These are phyloP conservation scores for Malus orientalis DNA, from an alignment of 306 rosid genomes.

Conservation along the genomic window DNA sequence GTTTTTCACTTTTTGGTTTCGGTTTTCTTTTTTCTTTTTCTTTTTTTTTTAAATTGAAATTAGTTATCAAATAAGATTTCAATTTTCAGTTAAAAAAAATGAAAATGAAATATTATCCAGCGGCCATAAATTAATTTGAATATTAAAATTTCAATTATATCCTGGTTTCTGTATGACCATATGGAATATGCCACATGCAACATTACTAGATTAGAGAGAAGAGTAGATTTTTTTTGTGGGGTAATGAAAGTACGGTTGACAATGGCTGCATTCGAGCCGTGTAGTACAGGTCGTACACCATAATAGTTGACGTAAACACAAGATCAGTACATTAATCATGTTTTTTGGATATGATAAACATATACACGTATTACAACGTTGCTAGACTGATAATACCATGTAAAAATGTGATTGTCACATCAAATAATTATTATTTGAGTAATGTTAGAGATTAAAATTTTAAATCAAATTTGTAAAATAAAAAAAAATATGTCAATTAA, in stretches of 20 bases:
- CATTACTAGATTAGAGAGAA: background rate
- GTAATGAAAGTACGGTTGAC: background rate
- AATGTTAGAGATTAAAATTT: too few relatives aligned
- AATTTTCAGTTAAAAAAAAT: too few relatives aligned
- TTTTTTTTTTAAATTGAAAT: too few relatives aligned
- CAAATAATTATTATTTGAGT: too few relatives aligned
- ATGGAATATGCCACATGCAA: background rate
- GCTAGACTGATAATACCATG: too few relatives aligned
- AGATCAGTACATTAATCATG: background rate
- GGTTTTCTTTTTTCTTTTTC: too few relatives aligned
- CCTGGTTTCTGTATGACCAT: background rate
- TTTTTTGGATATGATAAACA: background rate
- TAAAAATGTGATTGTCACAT: too few relatives aligned
- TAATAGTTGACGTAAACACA: background rate
- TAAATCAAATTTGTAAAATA: too few relatives aligned
- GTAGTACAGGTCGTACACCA: background rate
- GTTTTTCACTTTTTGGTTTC: too few relatives aligned
- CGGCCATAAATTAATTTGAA: background rate
- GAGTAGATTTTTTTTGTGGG: background rate
- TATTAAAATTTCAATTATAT: background rate
- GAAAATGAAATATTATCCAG: too few relatives aligned
- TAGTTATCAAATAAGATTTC: too few relatives aligned
- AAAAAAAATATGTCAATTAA: rapidly evolving
- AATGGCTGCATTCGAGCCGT: background rate
- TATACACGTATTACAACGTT: too few relatives aligned